Evolutionary conservation across 1,284 basidiomycete genomes (phyloP).

Genomic region (Pseudozyma flocculosa): DNA sequence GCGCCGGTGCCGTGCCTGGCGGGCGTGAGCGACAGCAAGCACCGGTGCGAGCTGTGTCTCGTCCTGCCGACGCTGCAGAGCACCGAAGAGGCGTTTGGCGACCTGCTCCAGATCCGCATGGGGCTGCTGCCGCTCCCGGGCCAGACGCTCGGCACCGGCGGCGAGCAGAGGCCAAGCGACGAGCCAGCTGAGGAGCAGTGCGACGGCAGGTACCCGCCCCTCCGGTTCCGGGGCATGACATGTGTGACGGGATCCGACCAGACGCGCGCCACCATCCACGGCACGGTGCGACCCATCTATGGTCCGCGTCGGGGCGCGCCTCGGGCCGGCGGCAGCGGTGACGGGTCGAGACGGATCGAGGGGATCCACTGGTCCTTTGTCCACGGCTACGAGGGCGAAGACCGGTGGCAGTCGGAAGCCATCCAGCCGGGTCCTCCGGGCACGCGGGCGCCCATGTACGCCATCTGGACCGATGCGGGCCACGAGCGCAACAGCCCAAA

Average conservation of each 20-base stretch:
- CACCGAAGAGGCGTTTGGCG: constrained; percentile 32
- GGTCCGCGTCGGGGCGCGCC: constrained; percentile 1
- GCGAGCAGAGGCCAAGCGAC: no score
- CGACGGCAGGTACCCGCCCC: constrained; percentile 23
- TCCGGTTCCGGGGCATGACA: constrained; percentile 39
- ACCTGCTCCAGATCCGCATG: constrained; percentile 37
- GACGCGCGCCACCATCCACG: constrained; percentile 26
- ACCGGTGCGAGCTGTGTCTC: neutral
- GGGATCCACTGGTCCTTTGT: constrained; percentile 37
- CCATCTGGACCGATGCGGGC: constrained; percentile 36
- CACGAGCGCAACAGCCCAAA: constrained; percentile 30
- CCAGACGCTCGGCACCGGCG: constrained; percentile 14
- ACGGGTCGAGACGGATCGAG: constrained; percentile 18
- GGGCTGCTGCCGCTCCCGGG: constrained; percentile 32
- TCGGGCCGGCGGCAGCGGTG: no score
- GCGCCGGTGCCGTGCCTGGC: neutral
- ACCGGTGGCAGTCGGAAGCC: constrained; percentile 36
- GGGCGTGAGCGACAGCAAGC: neutral
- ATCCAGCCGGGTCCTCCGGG: constrained; percentile 40
- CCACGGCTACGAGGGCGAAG: constrained; percentile 41
- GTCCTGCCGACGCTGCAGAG: constrained; percentile 1
- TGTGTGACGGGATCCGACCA: constrained; percentile 22
- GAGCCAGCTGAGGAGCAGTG: constrained; percentile 21
- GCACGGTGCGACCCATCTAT: constrained; percentile 32
- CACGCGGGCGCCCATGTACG: constrained; percentile 36